Evolutionary conservation across 2,329 filamentous ascomycete species (phyloP).

Genomic region (Diaporthe velutina): DNA sequence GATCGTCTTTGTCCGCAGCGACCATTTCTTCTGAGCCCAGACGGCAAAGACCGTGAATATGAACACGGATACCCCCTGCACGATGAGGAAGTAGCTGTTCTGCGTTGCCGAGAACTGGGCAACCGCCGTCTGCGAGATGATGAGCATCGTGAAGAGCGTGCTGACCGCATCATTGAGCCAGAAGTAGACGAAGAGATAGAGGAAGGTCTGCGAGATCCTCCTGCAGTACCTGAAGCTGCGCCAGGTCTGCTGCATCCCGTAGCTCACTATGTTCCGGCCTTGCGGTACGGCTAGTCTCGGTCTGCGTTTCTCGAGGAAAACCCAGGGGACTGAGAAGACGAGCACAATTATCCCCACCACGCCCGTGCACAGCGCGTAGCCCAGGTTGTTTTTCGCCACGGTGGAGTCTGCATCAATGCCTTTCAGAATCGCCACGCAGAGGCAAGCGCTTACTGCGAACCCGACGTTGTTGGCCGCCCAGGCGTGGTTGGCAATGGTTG

Average conservation of each 20-base stretch:
- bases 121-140: slow-evolving; percentile 3
- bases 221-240: slow-evolving; percentile 11
- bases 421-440: slow-evolving; percentile 4
- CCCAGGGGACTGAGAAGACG: neutral
- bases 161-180: slow-evolving; percentile 11
- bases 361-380: slow-evolving; percentile 2
- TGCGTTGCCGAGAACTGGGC: slow-evolving; percentile 1
- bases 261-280: neutral
- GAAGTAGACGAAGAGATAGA: slow-evolving; percentile 21
- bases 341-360: slow-evolving; percentile 8
- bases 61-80: slow-evolving; percentile 4
- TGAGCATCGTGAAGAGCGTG: neutral
- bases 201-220: slow-evolving; percentile 6
- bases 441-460: slow-evolving; percentile 7
- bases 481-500: slow-evolving; percentile 16
- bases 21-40: neutral
- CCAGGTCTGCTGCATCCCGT: slow-evolving; percentile 6
- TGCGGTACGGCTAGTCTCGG: neutral
- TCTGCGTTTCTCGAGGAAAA: neutral
- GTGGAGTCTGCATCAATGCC: slow-evolving; percentile 1
- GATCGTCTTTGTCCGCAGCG: slow-evolving; percentile 5
- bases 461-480: slow-evolving; percentile 27
- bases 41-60: slow-evolving; percentile 7
- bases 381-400: neutral
- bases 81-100: slow-evolving; percentile 21